A percentile compares a stretch with the other conserved stretches of the same genome.
Evolutionary conservation across 805 yeast species (phyloP).

Genomic region (Candida gorgasii): DNA sequence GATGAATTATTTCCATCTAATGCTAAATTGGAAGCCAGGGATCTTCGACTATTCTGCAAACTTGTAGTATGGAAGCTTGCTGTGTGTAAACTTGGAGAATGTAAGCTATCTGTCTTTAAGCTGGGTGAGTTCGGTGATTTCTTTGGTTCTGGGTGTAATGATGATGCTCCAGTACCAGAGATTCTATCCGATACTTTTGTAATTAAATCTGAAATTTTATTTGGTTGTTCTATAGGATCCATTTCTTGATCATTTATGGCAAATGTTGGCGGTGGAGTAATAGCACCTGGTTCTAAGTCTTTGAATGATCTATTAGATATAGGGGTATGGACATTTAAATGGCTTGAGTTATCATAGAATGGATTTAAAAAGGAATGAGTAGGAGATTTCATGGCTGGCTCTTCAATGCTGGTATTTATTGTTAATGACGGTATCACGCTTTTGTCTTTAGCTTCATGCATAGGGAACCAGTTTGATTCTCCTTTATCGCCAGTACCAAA

Average conservation of each 20-base stretch:
- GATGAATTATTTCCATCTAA: conserved; percentile 6
- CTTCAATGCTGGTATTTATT: conserved; percentile 16
- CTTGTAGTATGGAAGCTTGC: background rate
- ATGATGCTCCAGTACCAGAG: conserved; percentile 30
- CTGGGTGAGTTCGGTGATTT: conserved; percentile 8
- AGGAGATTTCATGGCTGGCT: background rate
- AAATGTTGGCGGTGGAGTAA: conserved; percentile 11
- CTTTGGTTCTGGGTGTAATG: conserved; percentile 5
- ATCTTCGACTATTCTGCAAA: background rate
- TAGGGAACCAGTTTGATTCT: conserved; percentile 33
- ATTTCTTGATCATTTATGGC: conserved; percentile 14
- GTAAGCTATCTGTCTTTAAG: background rate
- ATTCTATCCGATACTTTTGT: conserved; percentile 35
- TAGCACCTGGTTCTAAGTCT: conserved; percentile 22
- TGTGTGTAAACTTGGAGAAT: no score
- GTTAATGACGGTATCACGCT: conserved; percentile 17
- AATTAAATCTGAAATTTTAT: conserved; percentile 25
- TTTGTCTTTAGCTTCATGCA: background rate
- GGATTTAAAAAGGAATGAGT: conserved; percentile 8
- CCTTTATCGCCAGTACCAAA: conserved; percentile 26
- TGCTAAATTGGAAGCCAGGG: conserved; percentile 5
- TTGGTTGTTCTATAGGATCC: conserved; percentile 20
- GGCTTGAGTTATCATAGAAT: background rate
- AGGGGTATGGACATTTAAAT: conserved; percentile 8
- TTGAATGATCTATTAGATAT: conserved; percentile 8